Percentiles rank a stretch among this genome's conserved stretches.
These are phyloP conservation scores for Eimeria acervulina DNA, from an alignment of 169 alveolate species.

Conservation along the genomic window DNA sequence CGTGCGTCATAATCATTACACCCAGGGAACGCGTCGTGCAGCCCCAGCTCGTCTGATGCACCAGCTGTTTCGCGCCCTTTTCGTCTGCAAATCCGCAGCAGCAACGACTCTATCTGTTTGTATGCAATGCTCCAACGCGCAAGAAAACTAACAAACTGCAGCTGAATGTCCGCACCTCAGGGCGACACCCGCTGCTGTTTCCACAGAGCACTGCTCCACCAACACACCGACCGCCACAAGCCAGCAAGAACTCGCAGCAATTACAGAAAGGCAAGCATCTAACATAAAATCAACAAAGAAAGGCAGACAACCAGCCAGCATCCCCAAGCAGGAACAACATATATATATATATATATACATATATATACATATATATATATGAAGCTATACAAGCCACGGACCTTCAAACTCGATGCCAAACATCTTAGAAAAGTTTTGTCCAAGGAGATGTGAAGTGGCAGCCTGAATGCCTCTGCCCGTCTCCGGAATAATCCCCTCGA, in stretches of 20 bases:
- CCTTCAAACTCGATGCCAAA: conserved; percentile 97
- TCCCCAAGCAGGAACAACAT: too few species aligned
- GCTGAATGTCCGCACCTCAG: too few species aligned
- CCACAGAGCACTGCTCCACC: neutral
- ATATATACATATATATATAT: too few species aligned
- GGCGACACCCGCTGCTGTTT: too few species aligned
- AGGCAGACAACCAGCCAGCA: too few species aligned
- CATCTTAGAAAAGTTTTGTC: conserved; percentile 99
- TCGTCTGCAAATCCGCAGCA: conserved; percentile 90
- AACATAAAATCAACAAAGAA: too few species aligned
- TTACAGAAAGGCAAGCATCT: too few species aligned
- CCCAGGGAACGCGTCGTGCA: conserved; percentile 97
- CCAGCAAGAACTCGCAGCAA: neutral
- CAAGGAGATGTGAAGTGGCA: conserved; percentile 99
- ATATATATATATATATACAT: too few species aligned
- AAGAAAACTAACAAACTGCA: neutral
- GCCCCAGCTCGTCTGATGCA: conserved; percentile 99
- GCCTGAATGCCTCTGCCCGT: conserved; percentile 99
- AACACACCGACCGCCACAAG: neutral
- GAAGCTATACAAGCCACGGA: neutral
- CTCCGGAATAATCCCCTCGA: conserved; percentile 98
- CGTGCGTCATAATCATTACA: conserved; percentile 97
- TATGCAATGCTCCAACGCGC: neutral
- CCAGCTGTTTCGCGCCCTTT: conserved; percentile 94
- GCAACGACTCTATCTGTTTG: conserved; percentile 29